Percentiles rank a stretch among this genome's conserved stretches.
phyloP scores from a whole-genome alignment of 805 yeast species.

The Suhomyces kilbournensis region DNA sequence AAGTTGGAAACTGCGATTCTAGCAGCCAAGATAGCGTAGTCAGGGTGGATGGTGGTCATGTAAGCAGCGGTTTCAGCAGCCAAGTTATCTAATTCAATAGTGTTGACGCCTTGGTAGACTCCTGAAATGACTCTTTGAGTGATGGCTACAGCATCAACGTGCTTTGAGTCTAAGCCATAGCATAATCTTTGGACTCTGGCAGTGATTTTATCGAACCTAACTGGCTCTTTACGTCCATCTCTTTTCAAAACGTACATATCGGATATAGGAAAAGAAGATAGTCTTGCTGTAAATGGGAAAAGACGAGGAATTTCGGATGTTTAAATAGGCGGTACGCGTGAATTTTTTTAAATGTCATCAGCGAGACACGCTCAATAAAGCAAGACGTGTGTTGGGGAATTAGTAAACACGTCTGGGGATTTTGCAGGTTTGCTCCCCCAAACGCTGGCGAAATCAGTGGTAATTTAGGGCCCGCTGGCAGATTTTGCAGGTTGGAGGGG shows the following conservation, averaged over 20 bases:
- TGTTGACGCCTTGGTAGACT: constrained; percentile 95
- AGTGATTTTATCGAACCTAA: constrained; percentile 93
- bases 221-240: constrained; percentile 94
- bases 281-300: not conserved
- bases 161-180: constrained; percentile 87
- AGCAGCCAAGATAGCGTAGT: constrained; percentile 91
- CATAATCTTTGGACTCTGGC: constrained; percentile 88
- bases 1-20: constrained; percentile 92
- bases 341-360: not conserved
- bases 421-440: not conserved
- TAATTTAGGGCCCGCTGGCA: not conserved
- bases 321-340: constrained; percentile 7
- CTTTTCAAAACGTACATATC: constrained; percentile 82
- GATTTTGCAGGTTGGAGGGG: not conserved
- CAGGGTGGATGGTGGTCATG: constrained; percentile 98
- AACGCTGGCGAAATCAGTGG: not conserved
- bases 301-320: not conserved
- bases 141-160: constrained; percentile 92
- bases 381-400: not conserved
- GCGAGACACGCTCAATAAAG: not conserved
- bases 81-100: constrained; percentile 63
- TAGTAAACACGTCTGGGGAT: not conserved
- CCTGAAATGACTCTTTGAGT: constrained; percentile 95
- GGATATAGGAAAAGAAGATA: not conserved
- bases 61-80: constrained; percentile 98